Percentiles rank a stretch among this genome's conserved stretches.
Evolutionary conservation across 164 flowering plant genomes (phyloP).

Genomic region (Macadamia tetraphylla): DNA sequence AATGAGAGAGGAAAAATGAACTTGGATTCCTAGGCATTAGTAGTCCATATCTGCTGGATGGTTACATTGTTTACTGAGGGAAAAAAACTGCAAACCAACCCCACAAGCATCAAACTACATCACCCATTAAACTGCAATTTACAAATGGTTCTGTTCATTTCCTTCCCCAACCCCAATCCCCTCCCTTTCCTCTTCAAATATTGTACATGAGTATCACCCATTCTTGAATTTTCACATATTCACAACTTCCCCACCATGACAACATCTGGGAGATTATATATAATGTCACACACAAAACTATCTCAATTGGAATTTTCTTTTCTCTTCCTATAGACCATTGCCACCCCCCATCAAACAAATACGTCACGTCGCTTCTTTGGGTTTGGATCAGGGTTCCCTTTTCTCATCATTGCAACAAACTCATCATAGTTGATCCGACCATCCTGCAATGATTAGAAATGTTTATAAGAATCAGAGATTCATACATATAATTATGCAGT

Average conservation of each 20-base stretch:
- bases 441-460: constrained; percentile 38
- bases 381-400: constrained; percentile 70
- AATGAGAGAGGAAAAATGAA: too few relatives aligned
- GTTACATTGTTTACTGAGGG: constrained; percentile 7
- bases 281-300: constrained; percentile 5
- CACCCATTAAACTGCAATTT: background rate
- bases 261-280: constrained; percentile 1
- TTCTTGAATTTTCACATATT: background rate
- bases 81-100: background rate
- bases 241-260: constrained; percentile 7
- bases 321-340: background rate
- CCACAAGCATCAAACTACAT: background rate
- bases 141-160: background rate
- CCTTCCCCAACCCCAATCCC: background rate
- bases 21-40: background rate
- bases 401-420: constrained; percentile 87
- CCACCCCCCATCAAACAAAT: constrained; percentile 15
- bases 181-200: background rate
- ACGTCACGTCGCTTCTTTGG: constrained; percentile 68
- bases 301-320: background rate
- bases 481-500: too few relatives aligned
- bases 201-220: background rate
- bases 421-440: constrained; percentile 83
- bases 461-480: background rate
- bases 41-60: constrained; percentile 1